Evolutionary conservation across 2,329 filamentous ascomycete genomes (phyloP), one percentile per base, ranked within the genome.

Genomic region (Pseudogymnoascus sp.): DNA sequence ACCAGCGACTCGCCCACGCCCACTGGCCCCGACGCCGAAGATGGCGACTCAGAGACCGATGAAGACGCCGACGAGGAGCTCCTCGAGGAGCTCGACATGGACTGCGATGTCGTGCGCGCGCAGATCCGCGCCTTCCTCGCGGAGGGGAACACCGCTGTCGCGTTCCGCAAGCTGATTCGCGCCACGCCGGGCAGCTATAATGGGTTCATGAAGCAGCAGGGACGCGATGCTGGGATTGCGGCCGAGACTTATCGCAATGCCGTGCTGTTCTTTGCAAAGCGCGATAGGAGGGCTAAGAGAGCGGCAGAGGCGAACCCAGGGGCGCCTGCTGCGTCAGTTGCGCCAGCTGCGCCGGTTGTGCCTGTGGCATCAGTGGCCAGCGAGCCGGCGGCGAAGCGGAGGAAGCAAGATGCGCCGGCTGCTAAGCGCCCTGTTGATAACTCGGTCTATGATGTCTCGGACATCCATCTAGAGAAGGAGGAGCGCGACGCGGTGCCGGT

Each of bases 151-250:
- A 78, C 76, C 63, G 73, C 77, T 4, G 74, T 71, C 19, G 73
- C 79, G 38, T 80, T 81, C 66, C 75, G 76, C 42, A 66, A 74
- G 4, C 70, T 71, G 1, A 74, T 80, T 44, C 69, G 70, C n/a
- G 73, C 76, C 10, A 75, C 66, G 13, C 68, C 67, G n/a, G 72
- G 67, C 21, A 71, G 73, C 7, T 78, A 79, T 65, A 66, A 66
- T n/a, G 67, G 65, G 4, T 86, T 85, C 70, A 80, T 84, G 77
- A 73, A 75, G n/a, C 77, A 78, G 69, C 77, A 71, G 23, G 79
- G 79, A 4, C 70, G 73, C 4, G 71, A 74, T 64, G 72, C 75
- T 7, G 77, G 78, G 33, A 64, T 67, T 11, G 65, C 65, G 9
- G 74, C 70, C 64, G 72, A 74, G 62, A 73, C 73, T 1, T 79